Conservation (phyloP, 257 asterid species). For the Scutellaria barbata region DNA sequence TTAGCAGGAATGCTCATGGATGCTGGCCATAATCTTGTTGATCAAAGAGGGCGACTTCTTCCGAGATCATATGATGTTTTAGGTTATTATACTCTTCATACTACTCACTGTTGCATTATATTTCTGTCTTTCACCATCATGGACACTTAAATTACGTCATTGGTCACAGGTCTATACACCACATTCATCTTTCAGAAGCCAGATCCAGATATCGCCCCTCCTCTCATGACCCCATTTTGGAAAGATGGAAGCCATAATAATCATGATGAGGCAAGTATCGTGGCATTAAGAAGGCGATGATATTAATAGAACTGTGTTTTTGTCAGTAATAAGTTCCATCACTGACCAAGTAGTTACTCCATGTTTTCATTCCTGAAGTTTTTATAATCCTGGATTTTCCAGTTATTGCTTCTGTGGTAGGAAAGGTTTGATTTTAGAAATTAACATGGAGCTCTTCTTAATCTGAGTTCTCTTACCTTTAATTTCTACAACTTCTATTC, state of each 20-base stretch:
- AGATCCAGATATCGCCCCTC: slow-evolving; percentile 89
- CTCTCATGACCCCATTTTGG: slow-evolving; percentile 81
- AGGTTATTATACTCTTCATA: slow-evolving; percentile 51
- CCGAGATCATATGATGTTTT: slow-evolving; percentile 81
- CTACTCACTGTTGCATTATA: slow-evolving; percentile 11
- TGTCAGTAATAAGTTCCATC: slow-evolving; percentile 24
- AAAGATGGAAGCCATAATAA: slow-evolving; percentile 62
- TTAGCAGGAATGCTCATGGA: slow-evolving; percentile 78
- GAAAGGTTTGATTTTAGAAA: slow-evolving; percentile 22
- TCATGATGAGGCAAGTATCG: slow-evolving; percentile 77
- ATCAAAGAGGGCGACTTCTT: slow-evolving; percentile 90
- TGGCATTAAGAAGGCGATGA: slow-evolving; percentile 34
- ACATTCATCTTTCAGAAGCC: slow-evolving; percentile 91
- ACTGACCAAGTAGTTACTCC: slow-evolving; percentile 3
- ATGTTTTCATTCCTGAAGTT: slow-evolving; percentile 1
- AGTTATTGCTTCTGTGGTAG: slow-evolving; percentile 21
- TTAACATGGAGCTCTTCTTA: slow-evolving; percentile 11
- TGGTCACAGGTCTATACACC: slow-evolving; percentile 75
- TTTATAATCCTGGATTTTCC: slow-evolving; percentile 10
- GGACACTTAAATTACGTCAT: slow-evolving; percentile 3
- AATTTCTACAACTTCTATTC: slow-evolving; percentile 8
- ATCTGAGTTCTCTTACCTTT: slow-evolving; percentile 26
- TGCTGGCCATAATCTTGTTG: slow-evolving; percentile 73
- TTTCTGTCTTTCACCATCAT: slow-evolving; percentile 13
- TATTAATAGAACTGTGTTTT: slow-evolving; percentile 21